phyloP scores from a whole-genome alignment of 805 yeast species.

The Cyberlindnera mississippiensis region DNA sequence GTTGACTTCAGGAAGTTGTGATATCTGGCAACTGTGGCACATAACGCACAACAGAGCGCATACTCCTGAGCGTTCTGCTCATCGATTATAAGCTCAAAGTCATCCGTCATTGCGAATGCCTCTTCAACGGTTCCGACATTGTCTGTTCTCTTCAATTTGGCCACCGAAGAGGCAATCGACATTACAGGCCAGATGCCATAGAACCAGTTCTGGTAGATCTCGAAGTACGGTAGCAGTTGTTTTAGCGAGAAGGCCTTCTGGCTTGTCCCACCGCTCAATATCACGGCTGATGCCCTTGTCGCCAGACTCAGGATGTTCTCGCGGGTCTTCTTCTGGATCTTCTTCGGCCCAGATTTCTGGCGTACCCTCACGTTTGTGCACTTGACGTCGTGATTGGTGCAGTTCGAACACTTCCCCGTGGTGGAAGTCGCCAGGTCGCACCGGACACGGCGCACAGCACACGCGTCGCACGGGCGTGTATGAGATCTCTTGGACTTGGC shows the following conservation, averaged over 20 bases:
- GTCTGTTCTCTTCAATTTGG: conserved; percentile 11
- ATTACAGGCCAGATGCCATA: conserved; percentile 27
- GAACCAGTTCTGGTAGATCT: conserved; percentile 26
- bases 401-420: conserved; percentile 20
- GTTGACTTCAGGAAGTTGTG: conserved; percentile 23
- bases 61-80: conserved; percentile 17
- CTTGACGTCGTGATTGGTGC: conserved; percentile 20
- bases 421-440: conserved; percentile 19
- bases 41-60: conserved; percentile 22
- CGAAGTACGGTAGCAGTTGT: conserved; percentile 22
- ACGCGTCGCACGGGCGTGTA: conserved; percentile 26
- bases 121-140: conserved; percentile 2
- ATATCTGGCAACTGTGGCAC: conserved; percentile 24
- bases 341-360: conserved; percentile 26
- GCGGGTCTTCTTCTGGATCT: conserved; percentile 22
- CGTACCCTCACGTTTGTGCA: conserved; percentile 25
- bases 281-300: too few relatives aligned
- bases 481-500: conserved; percentile 3
- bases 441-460: conserved; percentile 26
- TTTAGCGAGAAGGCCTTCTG: conserved; percentile 18
- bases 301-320: conserved; percentile 16
- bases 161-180: conserved; percentile 15
- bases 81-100: conserved; percentile 6
- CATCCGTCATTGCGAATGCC: conserved; percentile 7
- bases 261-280: neutral